Evolutionary conservation across 2,329 filamentous ascomycete genomes (phyloP).

Genomic region (Neofusicoccum cordaticola): DNA sequence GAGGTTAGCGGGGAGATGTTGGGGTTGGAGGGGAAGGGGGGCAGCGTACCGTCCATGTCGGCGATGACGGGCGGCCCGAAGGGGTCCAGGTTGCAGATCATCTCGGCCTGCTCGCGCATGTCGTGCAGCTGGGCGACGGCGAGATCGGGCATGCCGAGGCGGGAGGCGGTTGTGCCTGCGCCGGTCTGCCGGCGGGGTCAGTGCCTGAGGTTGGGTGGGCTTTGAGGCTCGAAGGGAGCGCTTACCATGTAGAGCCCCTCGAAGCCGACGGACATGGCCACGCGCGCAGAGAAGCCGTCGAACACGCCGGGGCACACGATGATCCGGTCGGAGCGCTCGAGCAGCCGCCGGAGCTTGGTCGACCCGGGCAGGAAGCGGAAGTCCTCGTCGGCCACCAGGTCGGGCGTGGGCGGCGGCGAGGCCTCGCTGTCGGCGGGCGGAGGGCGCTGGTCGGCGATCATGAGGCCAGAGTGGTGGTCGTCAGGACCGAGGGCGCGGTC

Average conservation of each 20-base stretch:
- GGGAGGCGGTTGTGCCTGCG: conserved; percentile 61
- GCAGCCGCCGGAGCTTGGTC: not conserved
- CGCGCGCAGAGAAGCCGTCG: conserved; percentile 58
- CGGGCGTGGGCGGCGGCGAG: not conserved
- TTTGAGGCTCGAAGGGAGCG: conserved; percentile 16
- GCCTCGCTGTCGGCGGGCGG: not conserved
- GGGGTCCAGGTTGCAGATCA: conserved; percentile 60
- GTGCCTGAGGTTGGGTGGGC: not conserved
- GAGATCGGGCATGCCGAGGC: conserved; percentile 61
- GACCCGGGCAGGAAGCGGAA: not conserved
- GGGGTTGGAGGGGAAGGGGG: too few species aligned
- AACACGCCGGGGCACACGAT: not conserved
- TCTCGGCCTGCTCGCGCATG: conserved; percentile 61
- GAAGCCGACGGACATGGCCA: conserved; percentile 61
- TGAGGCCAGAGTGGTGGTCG: not conserved
- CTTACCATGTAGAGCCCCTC: conserved; percentile 65
- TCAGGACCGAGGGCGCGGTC: not conserved
- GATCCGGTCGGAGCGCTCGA: not conserved
- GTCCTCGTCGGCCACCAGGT: not conserved
- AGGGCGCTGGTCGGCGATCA: not conserved
- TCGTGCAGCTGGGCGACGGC: conserved; percentile 61
- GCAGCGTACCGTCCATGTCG: conserved; percentile 47
- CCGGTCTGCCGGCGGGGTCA: conserved; percentile 49
- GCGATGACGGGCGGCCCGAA: conserved; percentile 57
- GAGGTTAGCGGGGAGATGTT: too few species aligned